Evolutionary conservation across 805 yeast genomes (phyloP).

Genomic region (Kodamaea lidongshanica): DNA sequence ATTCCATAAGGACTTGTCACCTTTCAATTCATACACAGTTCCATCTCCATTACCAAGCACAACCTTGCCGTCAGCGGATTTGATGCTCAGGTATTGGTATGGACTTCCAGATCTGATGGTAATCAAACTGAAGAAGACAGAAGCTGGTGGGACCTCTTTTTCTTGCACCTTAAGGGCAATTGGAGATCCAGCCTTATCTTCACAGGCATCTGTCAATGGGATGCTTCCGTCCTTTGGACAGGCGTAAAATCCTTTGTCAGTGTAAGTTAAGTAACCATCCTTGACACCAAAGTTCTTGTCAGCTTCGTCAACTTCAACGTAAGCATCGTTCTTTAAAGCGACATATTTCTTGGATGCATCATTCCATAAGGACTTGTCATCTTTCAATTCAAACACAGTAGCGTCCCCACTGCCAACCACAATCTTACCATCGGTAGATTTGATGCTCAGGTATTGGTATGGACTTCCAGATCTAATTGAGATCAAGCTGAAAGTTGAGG

Average conservation of each 20-base stretch:
- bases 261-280: slow-evolving; percentile 12
- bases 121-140: slow-evolving; percentile 15
- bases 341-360: slow-evolving; percentile 12
- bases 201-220: slow-evolving; percentile 8
- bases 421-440: slow-evolving; percentile 7
- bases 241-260: slow-evolving; percentile 9
- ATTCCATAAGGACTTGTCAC: slow-evolving; percentile 19
- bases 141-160: no score
- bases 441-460: slow-evolving; percentile 16
- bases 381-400: slow-evolving; percentile 17
- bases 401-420: slow-evolving; percentile 11
- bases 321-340: slow-evolving; percentile 8
- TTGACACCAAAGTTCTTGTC: slow-evolving; percentile 10
- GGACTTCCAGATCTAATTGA: slow-evolving; percentile 22
- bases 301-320: slow-evolving; percentile 5
- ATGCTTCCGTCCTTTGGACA: slow-evolving; percentile 8
- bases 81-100: slow-evolving; percentile 24
- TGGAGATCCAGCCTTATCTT: slow-evolving; percentile 1
- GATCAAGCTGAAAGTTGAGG: slow-evolving; percentile 15
- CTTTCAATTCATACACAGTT: slow-evolving; percentile 16
- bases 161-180: slow-evolving; percentile 3
- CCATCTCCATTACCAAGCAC: slow-evolving; percentile 10
- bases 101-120: slow-evolving; percentile 22
- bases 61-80: no score
- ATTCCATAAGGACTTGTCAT: slow-evolving; percentile 20